Conservation (phyloP, 2,329 filamentous ascomycete species). For the Penicillium sp. region DNA sequence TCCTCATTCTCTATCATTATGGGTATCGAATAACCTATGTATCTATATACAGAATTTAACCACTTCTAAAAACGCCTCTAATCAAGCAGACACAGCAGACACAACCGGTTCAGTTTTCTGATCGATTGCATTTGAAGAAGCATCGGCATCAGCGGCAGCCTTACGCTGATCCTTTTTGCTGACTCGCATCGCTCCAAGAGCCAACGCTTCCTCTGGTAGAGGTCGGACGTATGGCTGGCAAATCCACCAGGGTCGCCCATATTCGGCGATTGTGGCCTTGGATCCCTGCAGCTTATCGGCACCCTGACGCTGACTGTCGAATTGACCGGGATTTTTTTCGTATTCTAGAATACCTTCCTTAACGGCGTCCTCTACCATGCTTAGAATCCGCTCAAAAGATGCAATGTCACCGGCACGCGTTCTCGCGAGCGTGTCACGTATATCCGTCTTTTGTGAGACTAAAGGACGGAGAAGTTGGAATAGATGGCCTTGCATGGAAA, state of each 20-base stretch:
- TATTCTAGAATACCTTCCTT: slow-evolving; percentile 69
- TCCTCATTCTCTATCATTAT: not conserved
- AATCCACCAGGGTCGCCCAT: slow-evolving; percentile 83
- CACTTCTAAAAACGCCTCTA: not conserved
- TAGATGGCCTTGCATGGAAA: slow-evolving; percentile 82
- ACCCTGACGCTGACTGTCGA: slow-evolving; percentile 25
- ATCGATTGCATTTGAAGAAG: not conserved
- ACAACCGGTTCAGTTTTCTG: not conserved
- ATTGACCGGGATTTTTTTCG: slow-evolving; percentile 40
- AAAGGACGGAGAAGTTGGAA: slow-evolving; percentile 87
- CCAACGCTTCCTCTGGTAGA: slow-evolving; percentile 79
- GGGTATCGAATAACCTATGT: not conserved
- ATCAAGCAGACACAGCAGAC: not conserved
- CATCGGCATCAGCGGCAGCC: not conserved
- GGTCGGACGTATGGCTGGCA: slow-evolving; percentile 84
- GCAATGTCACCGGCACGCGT: slow-evolving; percentile 66
- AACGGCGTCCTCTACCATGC: slow-evolving; percentile 70
- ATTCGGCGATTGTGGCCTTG: slow-evolving; percentile 63
- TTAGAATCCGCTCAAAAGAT: slow-evolving; percentile 71
- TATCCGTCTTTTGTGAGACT: slow-evolving; percentile 72
- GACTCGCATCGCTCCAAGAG: slow-evolving; percentile 70
- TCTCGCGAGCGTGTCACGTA: slow-evolving; percentile 77
- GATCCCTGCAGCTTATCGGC: slow-evolving; percentile 39
- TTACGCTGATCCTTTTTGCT: slow-evolving; percentile 59
- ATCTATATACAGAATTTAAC: not conserved